phyloP scores from a whole-genome alignment of 2,329 filamentous ascomycete species.

The Colletotrichum orbiculare region DNA sequence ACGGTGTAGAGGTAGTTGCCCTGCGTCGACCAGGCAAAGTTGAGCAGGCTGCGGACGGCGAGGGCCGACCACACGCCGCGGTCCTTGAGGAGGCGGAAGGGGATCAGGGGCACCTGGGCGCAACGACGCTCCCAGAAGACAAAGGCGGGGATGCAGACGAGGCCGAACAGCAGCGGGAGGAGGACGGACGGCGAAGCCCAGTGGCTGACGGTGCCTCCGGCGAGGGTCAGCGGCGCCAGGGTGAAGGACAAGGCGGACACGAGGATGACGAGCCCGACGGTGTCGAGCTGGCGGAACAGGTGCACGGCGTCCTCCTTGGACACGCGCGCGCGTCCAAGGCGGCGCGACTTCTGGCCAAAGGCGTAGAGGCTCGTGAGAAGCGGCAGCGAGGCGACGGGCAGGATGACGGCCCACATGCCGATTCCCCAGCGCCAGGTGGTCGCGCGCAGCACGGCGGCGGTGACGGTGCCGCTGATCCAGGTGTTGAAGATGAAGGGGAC shows the following conservation, averaged over 20 bases:
- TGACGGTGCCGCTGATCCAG: slow-evolving; percentile 71
- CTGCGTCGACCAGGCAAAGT: slow-evolving; percentile 67
- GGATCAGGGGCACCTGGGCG: slow-evolving; percentile 63
- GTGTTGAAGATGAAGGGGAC: slow-evolving; percentile 71
- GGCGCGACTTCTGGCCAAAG: slow-evolving; percentile 56
- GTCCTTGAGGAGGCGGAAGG: slow-evolving; percentile 67
- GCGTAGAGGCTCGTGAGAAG: slow-evolving; percentile 56
- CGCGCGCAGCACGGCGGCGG: slow-evolving; percentile 57
- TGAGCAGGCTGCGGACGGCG: slow-evolving; percentile 62
- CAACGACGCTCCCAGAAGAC: slow-evolving; percentile 64
- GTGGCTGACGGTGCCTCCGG: slow-evolving; percentile 57
- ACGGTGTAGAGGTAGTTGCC: slow-evolving; percentile 70
- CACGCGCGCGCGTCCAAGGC: background rate
- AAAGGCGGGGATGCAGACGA: slow-evolving; percentile 60
- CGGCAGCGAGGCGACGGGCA: slow-evolving; percentile 65
- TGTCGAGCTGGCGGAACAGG: slow-evolving; percentile 68
- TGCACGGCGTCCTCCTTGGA: slow-evolving; percentile 49
- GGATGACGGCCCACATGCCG: slow-evolving; percentile 73
- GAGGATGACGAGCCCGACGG: slow-evolving; percentile 59
- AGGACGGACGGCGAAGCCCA: slow-evolving; percentile 65
- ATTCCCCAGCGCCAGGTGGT: slow-evolving; percentile 72
- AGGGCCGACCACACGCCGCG: slow-evolving; percentile 71
- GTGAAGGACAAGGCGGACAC: slow-evolving; percentile 59
- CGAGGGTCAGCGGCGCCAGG: slow-evolving; percentile 64
- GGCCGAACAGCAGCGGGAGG: slow-evolving; percentile 61